Evolutionary conservation across 441 rosid species (phyloP).

Genomic region (Theobroma grandiflorum): DNA sequence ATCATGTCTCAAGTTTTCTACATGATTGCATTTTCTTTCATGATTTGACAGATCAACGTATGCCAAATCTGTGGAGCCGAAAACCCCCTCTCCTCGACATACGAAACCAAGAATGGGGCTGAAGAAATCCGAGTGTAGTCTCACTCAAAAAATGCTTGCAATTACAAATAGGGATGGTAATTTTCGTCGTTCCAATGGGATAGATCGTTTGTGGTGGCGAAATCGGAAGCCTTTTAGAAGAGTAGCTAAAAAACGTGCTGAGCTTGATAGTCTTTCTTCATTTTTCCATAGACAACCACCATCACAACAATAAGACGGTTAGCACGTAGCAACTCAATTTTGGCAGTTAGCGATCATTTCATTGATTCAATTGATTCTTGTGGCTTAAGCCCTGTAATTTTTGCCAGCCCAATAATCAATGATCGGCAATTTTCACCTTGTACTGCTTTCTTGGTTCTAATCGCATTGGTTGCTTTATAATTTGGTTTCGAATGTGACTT

Average conservation of each 20-base stretch:
- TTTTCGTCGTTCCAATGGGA: slow-evolving; percentile 33
- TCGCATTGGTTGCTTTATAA: neutral
- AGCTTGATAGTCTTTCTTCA: slow-evolving; percentile 55
- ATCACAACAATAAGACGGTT: slow-evolving; percentile 13
- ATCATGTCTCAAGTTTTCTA: neutral
- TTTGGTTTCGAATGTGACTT: neutral
- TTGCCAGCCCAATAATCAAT: slow-evolving; percentile 27
- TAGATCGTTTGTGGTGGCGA: slow-evolving; percentile 66
- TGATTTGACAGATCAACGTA: slow-evolving; percentile 45
- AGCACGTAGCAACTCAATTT: too few relatives aligned
- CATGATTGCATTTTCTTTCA: slow-evolving; percentile 7
- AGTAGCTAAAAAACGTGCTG: slow-evolving; percentile 55
- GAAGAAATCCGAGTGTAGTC: slow-evolving; percentile 26
- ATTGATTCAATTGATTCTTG: slow-evolving; percentile 28
- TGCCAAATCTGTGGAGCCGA: slow-evolving; percentile 56
- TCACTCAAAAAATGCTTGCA: slow-evolving; percentile 27
- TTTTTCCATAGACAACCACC: slow-evolving; percentile 45
- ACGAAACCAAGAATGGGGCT: slow-evolving; percentile 31
- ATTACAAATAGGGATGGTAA: slow-evolving; percentile 15
- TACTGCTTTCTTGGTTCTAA: neutral
- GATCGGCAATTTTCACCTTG: neutral
- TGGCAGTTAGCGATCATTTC: slow-evolving; percentile 7
- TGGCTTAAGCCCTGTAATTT: slow-evolving; percentile 27
- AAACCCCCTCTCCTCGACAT: slow-evolving; percentile 55
- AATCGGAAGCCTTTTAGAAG: slow-evolving; percentile 78